phyloP scores from a whole-genome alignment of 805 yeast species.

The Saturnispora silvae region DNA sequence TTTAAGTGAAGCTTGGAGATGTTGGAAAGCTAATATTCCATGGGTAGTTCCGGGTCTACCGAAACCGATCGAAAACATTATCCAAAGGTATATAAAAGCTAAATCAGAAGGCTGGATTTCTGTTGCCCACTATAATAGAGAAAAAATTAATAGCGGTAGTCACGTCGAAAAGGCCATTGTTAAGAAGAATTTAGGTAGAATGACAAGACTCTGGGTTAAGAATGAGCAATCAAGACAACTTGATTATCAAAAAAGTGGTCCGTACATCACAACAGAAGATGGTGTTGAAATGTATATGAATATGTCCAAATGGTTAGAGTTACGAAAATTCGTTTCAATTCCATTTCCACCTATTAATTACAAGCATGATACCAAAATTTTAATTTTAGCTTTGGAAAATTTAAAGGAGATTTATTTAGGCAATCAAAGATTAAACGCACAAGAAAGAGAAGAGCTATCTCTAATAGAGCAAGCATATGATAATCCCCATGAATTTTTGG shows the following conservation, averaged over 20 bases:
- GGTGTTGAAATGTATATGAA: slow-evolving; percentile 81
- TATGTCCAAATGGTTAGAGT: slow-evolving; percentile 86
- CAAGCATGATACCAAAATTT: slow-evolving; percentile 84
- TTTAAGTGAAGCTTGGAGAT: slow-evolving; percentile 96
- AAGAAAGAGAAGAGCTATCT: slow-evolving; percentile 87
- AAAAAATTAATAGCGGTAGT: slow-evolving; percentile 78
- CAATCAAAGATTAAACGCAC: slow-evolving; percentile 67
- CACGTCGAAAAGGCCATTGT: slow-evolving; percentile 92
- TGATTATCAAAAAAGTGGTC: slow-evolving; percentile 73
- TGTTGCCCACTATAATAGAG: slow-evolving; percentile 87
- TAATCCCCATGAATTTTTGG: slow-evolving; percentile 87
- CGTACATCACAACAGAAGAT: slow-evolving; percentile 73
- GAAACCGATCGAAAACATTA: slow-evolving; percentile 74
- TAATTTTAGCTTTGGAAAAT: slow-evolving; percentile 82
- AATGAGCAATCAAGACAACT: slow-evolving; percentile 85
- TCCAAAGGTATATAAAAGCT: slow-evolving; percentile 82
- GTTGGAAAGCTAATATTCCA: slow-evolving; percentile 98
- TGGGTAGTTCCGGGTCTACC: slow-evolving; percentile 98
- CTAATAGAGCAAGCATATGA: slow-evolving; percentile 94
- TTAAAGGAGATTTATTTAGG: slow-evolving; percentile 72
- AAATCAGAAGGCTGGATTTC: slow-evolving; percentile 97
- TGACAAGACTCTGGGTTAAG: slow-evolving; percentile 87
- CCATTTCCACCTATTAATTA: slow-evolving; percentile 90
- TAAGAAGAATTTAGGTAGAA: slow-evolving; percentile 82
- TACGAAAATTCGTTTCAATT: slow-evolving; percentile 72